Conservation (phyloP, 2,329 filamentous ascomycete genomes). For the Cordyceps pruinosa region DNA sequence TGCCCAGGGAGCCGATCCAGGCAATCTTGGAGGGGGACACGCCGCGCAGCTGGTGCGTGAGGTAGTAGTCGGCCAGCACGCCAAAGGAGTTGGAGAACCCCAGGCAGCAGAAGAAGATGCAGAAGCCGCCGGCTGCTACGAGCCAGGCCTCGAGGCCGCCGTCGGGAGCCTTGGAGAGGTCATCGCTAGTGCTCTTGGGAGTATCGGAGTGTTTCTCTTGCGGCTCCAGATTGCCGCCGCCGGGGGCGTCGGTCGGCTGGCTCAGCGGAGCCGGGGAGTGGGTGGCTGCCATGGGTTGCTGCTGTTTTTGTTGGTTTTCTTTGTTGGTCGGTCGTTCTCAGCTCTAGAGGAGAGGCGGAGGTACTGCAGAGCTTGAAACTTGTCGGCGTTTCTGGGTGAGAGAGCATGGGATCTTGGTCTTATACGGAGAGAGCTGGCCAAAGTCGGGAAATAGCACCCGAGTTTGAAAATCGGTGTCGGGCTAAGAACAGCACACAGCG, state of each 20-base stretch:
- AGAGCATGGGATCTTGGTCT: neutral
- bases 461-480: slow-evolving; percentile 2
- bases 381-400: neutral
- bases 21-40: slow-evolving; percentile 28
- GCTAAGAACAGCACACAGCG: neutral
- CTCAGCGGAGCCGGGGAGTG: neutral
- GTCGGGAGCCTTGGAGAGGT: slow-evolving; percentile 19
- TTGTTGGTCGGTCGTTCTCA: neutral
- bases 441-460: neutral
- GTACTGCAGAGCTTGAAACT: neutral
- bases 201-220: neutral
- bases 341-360: neutral
- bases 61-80: slow-evolving; percentile 38
- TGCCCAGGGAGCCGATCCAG: slow-evolving; percentile 36
- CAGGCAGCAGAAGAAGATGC: slow-evolving; percentile 32
- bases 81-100: slow-evolving; percentile 40
- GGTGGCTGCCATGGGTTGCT: neutral
- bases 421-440: neutral
- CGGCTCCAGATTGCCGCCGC: neutral
- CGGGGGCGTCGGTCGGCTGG: neutral
- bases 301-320: neutral
- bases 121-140: slow-evolving; percentile 29
- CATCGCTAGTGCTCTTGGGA: neutral
- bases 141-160: slow-evolving; percentile 34
- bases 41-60: slow-evolving; percentile 26